phyloP scores from a whole-genome alignment of 2,329 filamentous ascomycete genomes.

The Orbilia quercus region DNA sequence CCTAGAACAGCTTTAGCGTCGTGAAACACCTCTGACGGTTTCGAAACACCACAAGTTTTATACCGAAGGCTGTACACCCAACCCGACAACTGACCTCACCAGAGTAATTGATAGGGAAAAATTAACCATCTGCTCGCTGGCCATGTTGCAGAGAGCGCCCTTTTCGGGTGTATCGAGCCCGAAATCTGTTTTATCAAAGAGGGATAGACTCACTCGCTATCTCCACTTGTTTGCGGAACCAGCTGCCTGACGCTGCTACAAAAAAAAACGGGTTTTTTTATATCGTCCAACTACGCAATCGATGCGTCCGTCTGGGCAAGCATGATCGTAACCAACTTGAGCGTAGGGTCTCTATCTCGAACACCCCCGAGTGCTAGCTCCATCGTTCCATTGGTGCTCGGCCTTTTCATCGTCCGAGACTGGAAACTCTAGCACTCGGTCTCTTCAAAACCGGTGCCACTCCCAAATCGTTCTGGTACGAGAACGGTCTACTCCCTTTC shows the following conservation, averaged over 20 bases:
- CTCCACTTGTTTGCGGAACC: conserved; percentile 36
- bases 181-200: conserved; percentile 35
- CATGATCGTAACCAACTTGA: conserved; percentile 23
- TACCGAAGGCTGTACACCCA: conserved; percentile 34
- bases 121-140: conserved; percentile 2
- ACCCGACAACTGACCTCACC: conserved; percentile 17
- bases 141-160: conserved; percentile 32
- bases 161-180: conserved; percentile 23
- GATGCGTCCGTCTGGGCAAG: conserved; percentile 16
- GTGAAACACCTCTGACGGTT: conserved; percentile 54
- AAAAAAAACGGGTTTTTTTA: too few species aligned
- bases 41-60: conserved; percentile 55
- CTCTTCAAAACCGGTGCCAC: conserved; percentile 42
- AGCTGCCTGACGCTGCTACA: conserved; percentile 34
- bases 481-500: conserved; percentile 40
- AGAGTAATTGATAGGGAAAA: conserved; percentile 10
- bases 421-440: conserved; percentile 41
- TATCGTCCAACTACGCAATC: conserved; percentile 50
- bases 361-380: conserved; percentile 26
- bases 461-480: conserved; percentile 42
- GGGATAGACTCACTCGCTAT: conserved; percentile 17
- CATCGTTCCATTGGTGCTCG: conserved; percentile 19
- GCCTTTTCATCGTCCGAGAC: conserved; percentile 29
- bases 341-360: conserved; percentile 49
- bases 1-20: conserved; percentile 18